These are phyloP conservation scores for Thuja plicata DNA, from an alignment of 83 land plant genomes.

Conservation along the genomic window DNA sequence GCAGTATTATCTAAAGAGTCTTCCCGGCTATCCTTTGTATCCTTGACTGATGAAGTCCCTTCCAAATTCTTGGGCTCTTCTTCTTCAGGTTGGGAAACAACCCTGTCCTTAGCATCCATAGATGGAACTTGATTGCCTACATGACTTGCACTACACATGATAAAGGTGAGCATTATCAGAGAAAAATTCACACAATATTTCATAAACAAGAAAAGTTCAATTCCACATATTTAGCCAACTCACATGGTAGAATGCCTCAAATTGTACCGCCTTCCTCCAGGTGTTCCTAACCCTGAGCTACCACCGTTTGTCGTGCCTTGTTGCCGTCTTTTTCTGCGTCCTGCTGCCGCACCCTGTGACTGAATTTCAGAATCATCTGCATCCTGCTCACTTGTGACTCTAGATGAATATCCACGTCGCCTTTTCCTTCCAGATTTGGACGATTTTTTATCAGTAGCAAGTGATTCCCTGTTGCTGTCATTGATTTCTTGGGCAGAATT, in stretches of 20 bases:
- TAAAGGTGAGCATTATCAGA: not conserved
- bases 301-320: constrained; percentile 26
- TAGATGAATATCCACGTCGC: constrained; percentile 25
- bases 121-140: not conserved
- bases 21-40: not conserved
- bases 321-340: constrained; percentile 65
- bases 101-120: not conserved
- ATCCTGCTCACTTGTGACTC: constrained; percentile 37
- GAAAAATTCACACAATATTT: not conserved
- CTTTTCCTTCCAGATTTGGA: constrained; percentile 36
- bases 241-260: constrained; percentile 82
- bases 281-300: constrained; percentile 22
- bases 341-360: constrained; percentile 40
- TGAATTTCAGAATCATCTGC: constrained; percentile 51
- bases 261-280: constrained; percentile 72
- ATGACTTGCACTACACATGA: constrained; percentile 13
- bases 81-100: not conserved
- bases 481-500: constrained; percentile 19
- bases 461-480: constrained; percentile 31
- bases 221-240: constrained; percentile 28
- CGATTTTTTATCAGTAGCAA: constrained; percentile 22
- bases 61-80: not conserved
- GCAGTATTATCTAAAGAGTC: not conserved
- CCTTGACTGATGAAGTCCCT: not conserved
- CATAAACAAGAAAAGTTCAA: not conserved